phyloP scores from a whole-genome alignment of 345 rosid genomes.

The Psidium friedrichsthalianum region DNA sequence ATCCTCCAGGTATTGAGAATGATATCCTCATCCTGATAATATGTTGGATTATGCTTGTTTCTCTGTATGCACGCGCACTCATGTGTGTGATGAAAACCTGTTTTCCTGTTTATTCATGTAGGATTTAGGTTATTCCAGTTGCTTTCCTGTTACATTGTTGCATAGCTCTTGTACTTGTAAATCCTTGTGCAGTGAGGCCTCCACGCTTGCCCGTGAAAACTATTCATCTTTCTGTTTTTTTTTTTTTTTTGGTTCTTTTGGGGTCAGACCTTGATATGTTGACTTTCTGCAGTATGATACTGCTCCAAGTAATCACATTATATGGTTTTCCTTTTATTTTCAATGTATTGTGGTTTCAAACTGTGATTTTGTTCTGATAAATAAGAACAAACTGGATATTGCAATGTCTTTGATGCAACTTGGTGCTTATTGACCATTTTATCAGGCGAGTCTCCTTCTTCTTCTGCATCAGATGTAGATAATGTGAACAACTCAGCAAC shows the following conservation, averaged over 20 bases:
- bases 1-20: slow-evolving; percentile 63
- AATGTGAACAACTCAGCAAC: slow-evolving; percentile 70
- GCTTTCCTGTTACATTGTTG: neutral
- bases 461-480: slow-evolving; percentile 95
- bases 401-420: neutral
- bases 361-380: neutral
- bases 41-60: neutral
- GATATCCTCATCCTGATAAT: neutral
- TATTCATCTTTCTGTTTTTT: neutral
- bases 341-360: neutral
- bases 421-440: neutral
- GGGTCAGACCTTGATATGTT: neutral
- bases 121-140: neutral
- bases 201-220: neutral
- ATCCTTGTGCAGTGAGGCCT: neutral
- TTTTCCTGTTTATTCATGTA: neutral
- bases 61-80: neutral
- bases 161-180: neutral
- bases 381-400: neutral
- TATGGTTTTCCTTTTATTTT: neutral
- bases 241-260: neutral
- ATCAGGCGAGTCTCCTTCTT: slow-evolving; percentile 95
- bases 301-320: neutral
- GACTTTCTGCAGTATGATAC: neutral
- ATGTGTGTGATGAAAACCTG: neutral